Base-by-base conservation (phyloP, 1,284 basidiomycete genomes). In the Pseudozyma pruni region DNA sequence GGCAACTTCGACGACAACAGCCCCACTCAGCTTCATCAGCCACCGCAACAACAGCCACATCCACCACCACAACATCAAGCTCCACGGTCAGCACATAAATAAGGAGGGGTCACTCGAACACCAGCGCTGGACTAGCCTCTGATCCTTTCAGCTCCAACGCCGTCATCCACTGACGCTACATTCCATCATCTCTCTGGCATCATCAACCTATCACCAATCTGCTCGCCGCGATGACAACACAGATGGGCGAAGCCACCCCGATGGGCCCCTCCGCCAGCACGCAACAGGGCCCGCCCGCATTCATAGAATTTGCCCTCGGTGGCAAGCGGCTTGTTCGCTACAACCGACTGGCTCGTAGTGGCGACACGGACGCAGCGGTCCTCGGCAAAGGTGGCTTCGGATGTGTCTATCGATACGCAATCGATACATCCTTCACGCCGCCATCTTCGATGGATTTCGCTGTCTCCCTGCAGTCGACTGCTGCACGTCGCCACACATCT, bases 321-420 rank as follows among this genome's bases (percentile, higher is more conserved):
- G 52, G 52, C 14, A 50, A 51, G 23, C 52, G 57, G 40, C 45
- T 60, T 22, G 61, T 59, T 20, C 62, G 69, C 23, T 72, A 72
- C 59, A 49, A 45, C 35, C 63, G 58, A 19, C 49, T 53, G 50
- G 69, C 58, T 37, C 55, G 54, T 5, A 51, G 49, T 14, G 46
- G 51, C 6, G 69, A 72, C 43, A 34, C 44, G 16, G 63, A 72
- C 27, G 58, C 62, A 2, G 58, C 51, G 10, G 69, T 72, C 7
- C 34, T 72, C 13, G 69, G 69, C 7, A 67, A 67, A 40, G 69
- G 69, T 17, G 69, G 69, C 4, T 75, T 74, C 31, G 74, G 72
- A 8, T 69, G 72, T 34, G 69, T 68, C 27, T 74, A 72, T 33
- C 44, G 64, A 11, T 74, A 69, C 37, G 57, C 70, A 19, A 50